A percentile compares a stretch with the other conserved stretches of the same genome.
phyloP scores from a whole-genome alignment of 768 basidiomycete genomes.

The Clavulina sp. region DNA sequence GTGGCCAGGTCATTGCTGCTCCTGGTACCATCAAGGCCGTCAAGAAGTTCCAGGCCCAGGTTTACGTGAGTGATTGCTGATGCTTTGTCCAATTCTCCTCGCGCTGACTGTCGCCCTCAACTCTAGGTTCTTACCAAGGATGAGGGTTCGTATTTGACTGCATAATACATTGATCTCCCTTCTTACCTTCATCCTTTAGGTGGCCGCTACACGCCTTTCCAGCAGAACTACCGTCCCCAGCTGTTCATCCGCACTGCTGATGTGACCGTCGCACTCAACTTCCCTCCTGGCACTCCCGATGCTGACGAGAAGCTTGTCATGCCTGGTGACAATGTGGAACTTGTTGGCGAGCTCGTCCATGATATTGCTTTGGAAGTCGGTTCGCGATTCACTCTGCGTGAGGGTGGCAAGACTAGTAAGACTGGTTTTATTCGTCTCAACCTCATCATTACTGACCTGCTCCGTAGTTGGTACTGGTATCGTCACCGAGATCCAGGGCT shows the following conservation, averaged over 20 bases:
- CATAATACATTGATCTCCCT: not conserved
- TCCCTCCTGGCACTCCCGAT: conserved; percentile 70
- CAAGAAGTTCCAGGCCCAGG: conserved; percentile 85
- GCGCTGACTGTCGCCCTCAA: conserved; percentile 1
- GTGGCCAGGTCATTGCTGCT: conserved; percentile 79
- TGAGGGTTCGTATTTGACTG: conserved; percentile 28
- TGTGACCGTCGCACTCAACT: conserved; percentile 66
- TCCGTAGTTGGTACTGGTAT: no score
- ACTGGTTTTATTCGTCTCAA: no score
- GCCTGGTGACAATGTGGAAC: conserved; percentile 96
- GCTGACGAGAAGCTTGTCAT: conserved; percentile 89
- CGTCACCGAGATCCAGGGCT: no score
- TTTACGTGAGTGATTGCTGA: conserved; percentile 41
- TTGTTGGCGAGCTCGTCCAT: conserved; percentile 64
- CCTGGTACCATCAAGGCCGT: conserved; percentile 88
- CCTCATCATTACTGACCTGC: no score
- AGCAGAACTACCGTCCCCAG: conserved; percentile 86
- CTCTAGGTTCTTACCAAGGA: conserved; percentile 71
- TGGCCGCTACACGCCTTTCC: conserved; percentile 82
- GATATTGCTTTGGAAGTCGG: conserved; percentile 85
- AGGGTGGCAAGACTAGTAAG: conserved; percentile 85
- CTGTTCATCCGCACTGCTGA: conserved; percentile 93
- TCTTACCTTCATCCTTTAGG: conserved; percentile 18
- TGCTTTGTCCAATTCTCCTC: not conserved
- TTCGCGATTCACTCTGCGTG: conserved; percentile 82